phyloP scores from a whole-genome alignment of 345 rosid genomes.

The Eutrema yunnanense region DNA sequence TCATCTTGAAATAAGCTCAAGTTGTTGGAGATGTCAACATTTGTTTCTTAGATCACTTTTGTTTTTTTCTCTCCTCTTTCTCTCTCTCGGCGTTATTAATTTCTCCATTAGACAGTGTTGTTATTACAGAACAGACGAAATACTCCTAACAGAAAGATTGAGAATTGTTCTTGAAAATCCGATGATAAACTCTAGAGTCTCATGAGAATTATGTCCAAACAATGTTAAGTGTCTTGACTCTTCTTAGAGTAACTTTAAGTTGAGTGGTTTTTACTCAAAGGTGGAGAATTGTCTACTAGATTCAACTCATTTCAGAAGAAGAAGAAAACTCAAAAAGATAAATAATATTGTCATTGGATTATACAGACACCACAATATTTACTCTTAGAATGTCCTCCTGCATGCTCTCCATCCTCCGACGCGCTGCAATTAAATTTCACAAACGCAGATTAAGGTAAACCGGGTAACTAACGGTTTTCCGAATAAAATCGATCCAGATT shows the following conservation, averaged over 20 bases:
- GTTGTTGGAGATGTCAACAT: not conserved
- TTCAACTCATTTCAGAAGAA: not conserved
- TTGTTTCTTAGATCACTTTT: not conserved
- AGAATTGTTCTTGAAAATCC: not conserved
- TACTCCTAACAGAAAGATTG: not conserved
- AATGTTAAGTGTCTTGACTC: not conserved
- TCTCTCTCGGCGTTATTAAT: not conserved
- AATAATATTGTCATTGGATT: constrained; percentile 43
- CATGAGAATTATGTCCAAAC: not conserved
- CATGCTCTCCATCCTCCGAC: constrained; percentile 63
- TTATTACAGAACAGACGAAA: not conserved
- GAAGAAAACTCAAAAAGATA: not conserved
- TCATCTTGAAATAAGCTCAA: constrained; percentile 18
- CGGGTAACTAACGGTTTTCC: not conserved
- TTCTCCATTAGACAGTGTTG: not conserved
- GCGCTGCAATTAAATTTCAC: constrained; percentile 27
- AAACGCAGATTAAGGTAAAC: not conserved
- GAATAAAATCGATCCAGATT: not conserved
- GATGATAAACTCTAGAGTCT: not conserved
- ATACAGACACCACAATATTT: constrained; percentile 49
- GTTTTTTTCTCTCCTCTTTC: not conserved
- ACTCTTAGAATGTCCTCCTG: constrained; percentile 33
- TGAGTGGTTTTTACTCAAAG: not conserved
- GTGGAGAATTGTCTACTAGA: not conserved
- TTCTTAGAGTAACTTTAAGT: not conserved